These are phyloP conservation scores for Piloderma croceum DNA, from an alignment of 768 basidiomycete species.

Conservation along the genomic window DNA sequence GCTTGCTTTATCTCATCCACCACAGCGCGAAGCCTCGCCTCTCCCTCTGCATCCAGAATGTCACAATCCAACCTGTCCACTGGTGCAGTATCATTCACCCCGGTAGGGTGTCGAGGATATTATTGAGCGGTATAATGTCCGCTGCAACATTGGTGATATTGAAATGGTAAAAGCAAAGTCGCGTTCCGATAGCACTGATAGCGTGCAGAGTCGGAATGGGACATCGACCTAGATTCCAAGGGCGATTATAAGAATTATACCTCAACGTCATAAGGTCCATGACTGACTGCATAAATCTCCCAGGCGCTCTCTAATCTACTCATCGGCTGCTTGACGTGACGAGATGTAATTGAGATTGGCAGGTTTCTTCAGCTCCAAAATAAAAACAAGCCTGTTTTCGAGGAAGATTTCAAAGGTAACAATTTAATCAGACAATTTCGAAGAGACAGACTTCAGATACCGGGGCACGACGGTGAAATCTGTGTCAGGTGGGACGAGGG, in stretches of 20 bases:
- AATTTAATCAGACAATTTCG: slow-evolving; percentile 1
- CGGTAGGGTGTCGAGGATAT: slow-evolving; percentile 8
- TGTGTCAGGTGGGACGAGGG: slow-evolving; percentile 30
- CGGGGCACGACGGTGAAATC: slow-evolving; percentile 29
- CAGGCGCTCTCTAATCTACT: slow-evolving; percentile 21
- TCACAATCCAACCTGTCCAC: slow-evolving; percentile 31
- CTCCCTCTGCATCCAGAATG: slow-evolving; percentile 28
- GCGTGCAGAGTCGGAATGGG: slow-evolving; percentile 23
- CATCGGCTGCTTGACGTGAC: slow-evolving; percentile 22
- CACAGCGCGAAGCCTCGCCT: slow-evolving; percentile 22
- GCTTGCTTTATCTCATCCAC: slow-evolving; percentile 26
- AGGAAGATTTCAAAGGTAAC: slow-evolving; percentile 21
- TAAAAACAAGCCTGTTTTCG: slow-evolving; percentile 24
- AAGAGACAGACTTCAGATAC: slow-evolving; percentile 14
- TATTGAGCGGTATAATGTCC: slow-evolving; percentile 14
- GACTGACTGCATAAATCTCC: no score
- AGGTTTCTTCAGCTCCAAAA: slow-evolving; percentile 24
- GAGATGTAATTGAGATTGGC: slow-evolving; percentile 17
- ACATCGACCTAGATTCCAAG: slow-evolving; percentile 15
- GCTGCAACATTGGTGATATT: slow-evolving; percentile 1
- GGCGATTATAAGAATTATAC: no score
- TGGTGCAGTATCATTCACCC: slow-evolving; percentile 22
- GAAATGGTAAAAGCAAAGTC: slow-evolving; percentile 31
- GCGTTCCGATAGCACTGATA: slow-evolving; percentile 29
- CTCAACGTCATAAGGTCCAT: no score